Evolutionary conservation across 768 basidiomycete species (phyloP).

Genomic region (Pisolithus microcarpus): DNA sequence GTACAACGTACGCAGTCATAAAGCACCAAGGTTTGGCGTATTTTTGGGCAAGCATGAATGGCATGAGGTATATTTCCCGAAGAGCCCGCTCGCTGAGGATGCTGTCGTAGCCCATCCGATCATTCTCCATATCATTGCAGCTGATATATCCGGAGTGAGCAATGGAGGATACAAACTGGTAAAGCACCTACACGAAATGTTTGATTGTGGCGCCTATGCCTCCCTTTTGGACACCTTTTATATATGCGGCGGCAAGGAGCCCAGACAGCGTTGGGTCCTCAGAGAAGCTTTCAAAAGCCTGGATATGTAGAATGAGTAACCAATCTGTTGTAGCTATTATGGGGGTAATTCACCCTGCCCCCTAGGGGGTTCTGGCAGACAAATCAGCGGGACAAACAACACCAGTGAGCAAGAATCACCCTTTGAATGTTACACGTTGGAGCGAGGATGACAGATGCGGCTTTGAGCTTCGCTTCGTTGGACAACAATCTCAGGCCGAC

Average conservation of each 20-base stretch:
- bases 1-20: slow-evolving; percentile 51
- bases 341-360: slow-evolving; percentile 41
- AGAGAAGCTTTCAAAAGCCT: slow-evolving; percentile 75
- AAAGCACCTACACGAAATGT: slow-evolving; percentile 59
- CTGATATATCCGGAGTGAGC: slow-evolving; percentile 22
- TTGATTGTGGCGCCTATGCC: slow-evolving; percentile 76
- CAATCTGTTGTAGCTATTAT: not conserved
- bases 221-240: slow-evolving; percentile 70
- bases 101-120: slow-evolving; percentile 55
- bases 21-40: slow-evolving; percentile 45
- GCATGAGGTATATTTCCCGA: slow-evolving; percentile 54
- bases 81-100: slow-evolving; percentile 45
- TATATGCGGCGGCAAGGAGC: slow-evolving; percentile 59
- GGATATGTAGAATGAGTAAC: slow-evolving; percentile 7
- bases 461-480: slow-evolving; percentile 61
- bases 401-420: slow-evolving; percentile 28
- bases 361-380: slow-evolving; percentile 55
- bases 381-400: not conserved
- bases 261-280: slow-evolving; percentile 75
- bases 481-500: slow-evolving; percentile 62
- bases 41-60: slow-evolving; percentile 54
- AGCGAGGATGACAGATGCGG: slow-evolving; percentile 63
- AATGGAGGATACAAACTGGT: not conserved
- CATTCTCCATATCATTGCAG: slow-evolving; percentile 78
- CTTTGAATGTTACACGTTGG: slow-evolving; percentile 85